These are phyloP conservation scores for Tinospora cordifolia DNA, from an alignment of 164 flowering plant genomes.

Conservation along the genomic window DNA sequence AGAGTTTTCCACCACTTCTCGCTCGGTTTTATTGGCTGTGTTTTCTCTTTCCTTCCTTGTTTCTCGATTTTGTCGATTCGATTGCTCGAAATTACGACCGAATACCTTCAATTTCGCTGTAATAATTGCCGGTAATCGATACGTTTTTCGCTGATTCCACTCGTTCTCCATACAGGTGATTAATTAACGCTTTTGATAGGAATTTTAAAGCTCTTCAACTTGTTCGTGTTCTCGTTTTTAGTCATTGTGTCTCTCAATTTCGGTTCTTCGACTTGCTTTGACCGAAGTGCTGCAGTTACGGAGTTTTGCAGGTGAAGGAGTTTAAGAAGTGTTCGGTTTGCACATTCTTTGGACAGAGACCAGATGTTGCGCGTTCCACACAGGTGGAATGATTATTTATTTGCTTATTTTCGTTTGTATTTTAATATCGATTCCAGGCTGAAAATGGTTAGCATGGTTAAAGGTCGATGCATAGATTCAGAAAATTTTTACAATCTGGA, in stretches of 20 bases:
- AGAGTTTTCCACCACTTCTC: background rate
- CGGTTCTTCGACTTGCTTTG: background rate
- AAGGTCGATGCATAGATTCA: no score
- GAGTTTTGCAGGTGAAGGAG: background rate
- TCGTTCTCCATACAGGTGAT: background rate
- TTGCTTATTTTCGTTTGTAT: background rate
- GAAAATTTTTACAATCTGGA: no score
- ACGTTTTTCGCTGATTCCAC: background rate
- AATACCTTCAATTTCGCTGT: background rate
- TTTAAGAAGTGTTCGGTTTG: background rate
- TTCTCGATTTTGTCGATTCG: conserved; percentile 1
- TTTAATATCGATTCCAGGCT: background rate
- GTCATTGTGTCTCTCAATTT: background rate
- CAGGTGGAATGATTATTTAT: background rate
- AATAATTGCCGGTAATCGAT: background rate
- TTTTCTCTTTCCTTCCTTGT: background rate
- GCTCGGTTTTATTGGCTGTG: background rate
- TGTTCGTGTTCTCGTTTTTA: background rate
- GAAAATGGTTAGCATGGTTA: no score
- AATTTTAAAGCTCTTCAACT: background rate
- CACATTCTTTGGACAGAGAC: background rate
- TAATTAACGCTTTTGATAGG: background rate
- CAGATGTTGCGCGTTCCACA: background rate
- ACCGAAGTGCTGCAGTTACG: background rate
- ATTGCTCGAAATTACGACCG: background rate